phyloP scores from a whole-genome alignment of 768 basidiomycete genomes.

The Psilocybe cubensis region DNA sequence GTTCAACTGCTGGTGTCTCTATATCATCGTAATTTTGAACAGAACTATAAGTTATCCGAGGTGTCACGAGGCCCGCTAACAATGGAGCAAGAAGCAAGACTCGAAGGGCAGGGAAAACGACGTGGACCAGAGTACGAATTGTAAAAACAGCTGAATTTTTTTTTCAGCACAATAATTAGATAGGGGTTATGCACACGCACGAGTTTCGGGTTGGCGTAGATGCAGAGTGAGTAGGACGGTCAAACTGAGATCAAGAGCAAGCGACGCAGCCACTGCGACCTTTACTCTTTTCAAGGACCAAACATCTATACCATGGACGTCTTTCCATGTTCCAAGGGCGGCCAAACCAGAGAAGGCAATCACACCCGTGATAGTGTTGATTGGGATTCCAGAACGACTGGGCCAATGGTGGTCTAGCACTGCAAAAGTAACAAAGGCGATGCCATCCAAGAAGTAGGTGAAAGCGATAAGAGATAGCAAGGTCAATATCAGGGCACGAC shows the following conservation, averaged over 20 bases:
- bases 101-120: conserved; percentile 64
- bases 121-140: conserved; percentile 37
- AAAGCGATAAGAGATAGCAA: conserved; percentile 72
- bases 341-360: conserved; percentile 74
- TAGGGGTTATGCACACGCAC: conserved; percentile 28
- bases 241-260: conserved; percentile 63
- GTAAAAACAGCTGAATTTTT: conserved; percentile 30
- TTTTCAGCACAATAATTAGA: conserved; percentile 13
- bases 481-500: conserved; percentile 73
- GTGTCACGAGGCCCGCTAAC: conserved; percentile 61
- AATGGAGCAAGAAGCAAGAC: conserved; percentile 64
- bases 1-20: conserved; percentile 33
- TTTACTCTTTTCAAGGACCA: conserved; percentile 68
- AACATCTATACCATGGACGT: conserved; percentile 67
- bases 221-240: conserved; percentile 54
- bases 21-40: conserved; percentile 44
- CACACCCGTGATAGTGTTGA: conserved; percentile 70
- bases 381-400: conserved; percentile 61
- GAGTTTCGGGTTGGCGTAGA: conserved; percentile 35
- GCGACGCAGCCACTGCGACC: conserved; percentile 51
- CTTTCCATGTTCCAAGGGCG: conserved; percentile 80
- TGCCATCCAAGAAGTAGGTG: conserved; percentile 79
- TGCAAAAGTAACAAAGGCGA: conserved; percentile 67
- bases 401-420: conserved; percentile 72
- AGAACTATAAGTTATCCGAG: conserved; percentile 66